A percentile compares a stretch with the other conserved stretches of the same genome.
These are phyloP conservation scores for Pyrus communis DNA, from an alignment of 306 rosid genomes.

Conservation along the genomic window DNA sequence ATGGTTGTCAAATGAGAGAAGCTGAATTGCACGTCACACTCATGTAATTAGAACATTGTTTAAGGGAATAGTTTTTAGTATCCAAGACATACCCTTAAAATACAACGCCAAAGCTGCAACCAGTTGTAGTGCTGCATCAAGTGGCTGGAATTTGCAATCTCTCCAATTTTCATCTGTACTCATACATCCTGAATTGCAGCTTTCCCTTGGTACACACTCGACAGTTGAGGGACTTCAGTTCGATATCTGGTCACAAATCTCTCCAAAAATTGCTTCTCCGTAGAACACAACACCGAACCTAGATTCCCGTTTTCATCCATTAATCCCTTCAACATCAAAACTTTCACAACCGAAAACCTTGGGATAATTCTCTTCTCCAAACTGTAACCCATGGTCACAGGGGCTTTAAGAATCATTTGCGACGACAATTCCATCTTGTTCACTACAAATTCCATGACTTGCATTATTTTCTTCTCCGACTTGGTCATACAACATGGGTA, in stretches of 20 bases:
- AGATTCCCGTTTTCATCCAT: neutral
- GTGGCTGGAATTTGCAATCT: neutral
- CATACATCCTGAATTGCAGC: neutral
- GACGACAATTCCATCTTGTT: neutral
- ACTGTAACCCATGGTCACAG: neutral
- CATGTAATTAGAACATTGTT: too few relatives aligned
- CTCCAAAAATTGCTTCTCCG: conserved; percentile 8
- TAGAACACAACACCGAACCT: neutral
- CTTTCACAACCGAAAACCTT: neutral
- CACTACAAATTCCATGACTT: neutral
- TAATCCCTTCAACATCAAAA: conserved; percentile 14
- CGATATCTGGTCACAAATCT: conserved; percentile 18
- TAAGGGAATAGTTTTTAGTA: too few relatives aligned
- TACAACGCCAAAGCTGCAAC: too few relatives aligned
- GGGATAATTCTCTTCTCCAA: conserved; percentile 12
- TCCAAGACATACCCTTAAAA: too few relatives aligned
- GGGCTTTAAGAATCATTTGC: neutral
- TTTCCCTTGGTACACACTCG: conserved; percentile 19
- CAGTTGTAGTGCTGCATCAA: neutral
- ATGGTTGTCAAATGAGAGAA: too few relatives aligned
- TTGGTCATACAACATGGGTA: conserved; percentile 26
- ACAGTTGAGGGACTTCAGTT: conserved; percentile 12
- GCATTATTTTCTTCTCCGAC: conserved; percentile 24
- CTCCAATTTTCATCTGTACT: neutral
- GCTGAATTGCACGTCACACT: too few relatives aligned